These are phyloP conservation scores for Nicotiana benthamiana DNA, from an alignment of 257 asterid species.

Conservation along the genomic window DNA sequence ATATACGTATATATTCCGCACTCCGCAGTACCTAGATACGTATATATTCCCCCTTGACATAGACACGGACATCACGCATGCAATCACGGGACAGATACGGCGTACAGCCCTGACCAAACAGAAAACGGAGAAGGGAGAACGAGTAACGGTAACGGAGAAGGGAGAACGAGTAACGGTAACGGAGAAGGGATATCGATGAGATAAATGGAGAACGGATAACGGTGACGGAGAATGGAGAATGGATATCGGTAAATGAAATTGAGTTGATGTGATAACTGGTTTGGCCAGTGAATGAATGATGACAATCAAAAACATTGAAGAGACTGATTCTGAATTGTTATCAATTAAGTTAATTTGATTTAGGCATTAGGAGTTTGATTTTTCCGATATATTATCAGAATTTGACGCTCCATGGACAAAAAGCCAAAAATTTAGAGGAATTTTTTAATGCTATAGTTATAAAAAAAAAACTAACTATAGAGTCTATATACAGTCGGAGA, in stretches of 20 bases:
- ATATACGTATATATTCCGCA: too few species aligned
- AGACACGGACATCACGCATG: neutral
- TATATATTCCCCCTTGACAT: too few species aligned
- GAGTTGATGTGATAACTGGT: neutral
- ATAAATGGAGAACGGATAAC: neutral
- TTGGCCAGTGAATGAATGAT: neutral
- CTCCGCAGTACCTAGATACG: too few species aligned
- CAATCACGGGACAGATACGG: neutral
- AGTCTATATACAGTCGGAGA: constrained; percentile 13
- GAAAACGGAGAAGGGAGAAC: neutral
- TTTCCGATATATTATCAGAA: neutral
- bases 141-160: neutral
- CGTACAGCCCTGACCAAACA: neutral
- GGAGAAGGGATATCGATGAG: neutral
- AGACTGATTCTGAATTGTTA: neutral
- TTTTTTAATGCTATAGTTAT: neutral
- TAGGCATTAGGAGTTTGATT: neutral
- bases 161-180: neutral
- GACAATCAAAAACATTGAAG: neutral
- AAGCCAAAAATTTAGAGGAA: neutral
- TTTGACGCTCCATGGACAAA: neutral
- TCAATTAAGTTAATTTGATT: neutral
- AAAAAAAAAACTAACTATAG: neutral
- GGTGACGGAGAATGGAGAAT: neutral
- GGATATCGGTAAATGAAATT: too few species aligned